Evolutionary conservation across 495 filamentous ascomycete genomes (phyloP).

Genomic region (Daldinia grandis): DNA sequence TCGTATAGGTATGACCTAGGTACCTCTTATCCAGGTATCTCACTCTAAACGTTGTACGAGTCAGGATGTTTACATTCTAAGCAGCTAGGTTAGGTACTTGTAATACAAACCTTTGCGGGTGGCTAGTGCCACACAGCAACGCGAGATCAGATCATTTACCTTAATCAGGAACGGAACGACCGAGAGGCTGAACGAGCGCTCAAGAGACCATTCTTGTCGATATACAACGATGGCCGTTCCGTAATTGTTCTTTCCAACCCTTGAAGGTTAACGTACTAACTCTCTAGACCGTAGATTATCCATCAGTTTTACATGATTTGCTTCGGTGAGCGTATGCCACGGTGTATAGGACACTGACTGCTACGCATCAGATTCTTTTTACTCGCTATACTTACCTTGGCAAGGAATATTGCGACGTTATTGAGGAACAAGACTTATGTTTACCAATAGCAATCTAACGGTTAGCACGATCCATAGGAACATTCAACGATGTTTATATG

Average conservation of each 20-base stretch:
- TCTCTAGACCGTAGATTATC: not conserved
- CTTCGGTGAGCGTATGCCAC: not conserved
- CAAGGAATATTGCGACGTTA: too few relatives aligned
- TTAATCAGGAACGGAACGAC: not conserved
- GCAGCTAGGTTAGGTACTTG: not conserved
- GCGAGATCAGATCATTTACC: not conserved
- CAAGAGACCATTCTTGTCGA: not conserved
- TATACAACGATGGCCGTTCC: not conserved
- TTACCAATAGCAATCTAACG: not conserved
- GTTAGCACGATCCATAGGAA: not conserved
- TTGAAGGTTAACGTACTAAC: not conserved
- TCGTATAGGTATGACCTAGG: not conserved
- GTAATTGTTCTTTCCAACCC: not conserved
- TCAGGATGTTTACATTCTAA: conserved; percentile 16
- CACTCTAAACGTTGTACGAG: conserved; percentile 5
- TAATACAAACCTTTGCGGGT: not conserved
- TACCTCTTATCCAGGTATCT: conserved; percentile 14
- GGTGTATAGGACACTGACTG: not conserved
- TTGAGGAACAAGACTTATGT: not conserved
- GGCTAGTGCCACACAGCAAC: not conserved
- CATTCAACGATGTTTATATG: not conserved
- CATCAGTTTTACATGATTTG: not conserved
- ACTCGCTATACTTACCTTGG: too few relatives aligned
- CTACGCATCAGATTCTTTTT: too few relatives aligned
- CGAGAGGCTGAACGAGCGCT: not conserved